Percentiles rank a stretch among this genome's conserved stretches.
Evolutionary conservation across 352 stramenopile species (phyloP).

Genomic region (Globisporangium cylindrosporum): DNA sequence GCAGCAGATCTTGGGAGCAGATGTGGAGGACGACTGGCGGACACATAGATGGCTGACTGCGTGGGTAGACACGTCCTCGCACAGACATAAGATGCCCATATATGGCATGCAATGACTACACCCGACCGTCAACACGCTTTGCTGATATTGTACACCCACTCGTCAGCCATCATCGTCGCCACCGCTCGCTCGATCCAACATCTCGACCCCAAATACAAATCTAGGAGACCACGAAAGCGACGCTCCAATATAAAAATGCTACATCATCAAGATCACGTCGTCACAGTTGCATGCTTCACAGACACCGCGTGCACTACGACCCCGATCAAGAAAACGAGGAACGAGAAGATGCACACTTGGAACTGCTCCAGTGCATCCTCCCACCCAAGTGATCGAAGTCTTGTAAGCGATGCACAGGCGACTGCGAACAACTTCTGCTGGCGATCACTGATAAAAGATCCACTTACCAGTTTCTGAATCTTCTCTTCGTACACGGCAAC

Average conservation of each 20-base stretch:
- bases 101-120: not conserved
- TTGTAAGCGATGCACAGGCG: slow-evolving; percentile 4
- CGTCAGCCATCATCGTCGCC: not conserved
- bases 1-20: slow-evolving; percentile 6
- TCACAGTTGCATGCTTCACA: slow-evolving; percentile 2
- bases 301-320: not conserved
- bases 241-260: slow-evolving; percentile 1
- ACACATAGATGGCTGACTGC: not conserved
- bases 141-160: slow-evolving; percentile 3
- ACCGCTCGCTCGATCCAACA: slow-evolving; percentile 1
- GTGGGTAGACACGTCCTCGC: not conserved
- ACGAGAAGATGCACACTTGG: slow-evolving; percentile 12
- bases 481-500: slow-evolving; percentile 74
- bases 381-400: slow-evolving; percentile 7
- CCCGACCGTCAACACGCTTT: not conserved
- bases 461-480: slow-evolving; percentile 61
- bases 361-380: slow-evolving; percentile 4
- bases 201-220: not conserved
- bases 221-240: not conserved
- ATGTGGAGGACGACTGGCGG: not conserved
- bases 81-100: too few species aligned
- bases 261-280: slow-evolving; percentile 1
- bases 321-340: slow-evolving; percentile 16
- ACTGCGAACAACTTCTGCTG: slow-evolving; percentile 14
- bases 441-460: not conserved